Evolutionary conservation across 352 stramenopile genomes (phyloP).

Genomic region (Globisporangium spiculum): DNA sequence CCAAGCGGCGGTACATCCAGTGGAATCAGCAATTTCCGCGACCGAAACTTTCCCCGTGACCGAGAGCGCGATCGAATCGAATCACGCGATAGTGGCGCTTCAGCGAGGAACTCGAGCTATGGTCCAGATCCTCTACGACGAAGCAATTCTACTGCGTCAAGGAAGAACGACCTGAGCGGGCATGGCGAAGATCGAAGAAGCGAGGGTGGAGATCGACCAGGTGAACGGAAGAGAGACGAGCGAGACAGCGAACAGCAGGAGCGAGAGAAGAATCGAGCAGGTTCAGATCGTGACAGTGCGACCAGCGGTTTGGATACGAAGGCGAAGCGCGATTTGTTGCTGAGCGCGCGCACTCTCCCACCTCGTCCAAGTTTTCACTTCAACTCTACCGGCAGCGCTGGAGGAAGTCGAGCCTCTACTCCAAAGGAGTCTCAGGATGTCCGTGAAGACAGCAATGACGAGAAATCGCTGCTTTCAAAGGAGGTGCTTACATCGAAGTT

Average conservation of each 20-base stretch:
- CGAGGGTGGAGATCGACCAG: slow-evolving; percentile 3
- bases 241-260: slow-evolving; percentile 27
- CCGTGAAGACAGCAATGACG: slow-evolving; percentile 3
- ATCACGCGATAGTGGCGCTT: slow-evolving; percentile 26
- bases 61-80: slow-evolving; percentile 22
- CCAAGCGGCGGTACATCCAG: slow-evolving; percentile 3
- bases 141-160: slow-evolving; percentile 18
- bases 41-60: slow-evolving; percentile 33
- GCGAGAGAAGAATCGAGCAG: slow-evolving; percentile 21
- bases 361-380: slow-evolving; percentile 29
- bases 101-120: slow-evolving; percentile 16
- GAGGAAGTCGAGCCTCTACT: slow-evolving; percentile 25
- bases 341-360: slow-evolving; percentile 24
- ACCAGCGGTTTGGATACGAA: slow-evolving; percentile 17
- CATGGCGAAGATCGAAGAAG: slow-evolving; percentile 26
- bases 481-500: slow-evolving; percentile 4
- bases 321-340: slow-evolving; percentile 22
- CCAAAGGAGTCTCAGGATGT: slow-evolving; percentile 21
- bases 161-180: slow-evolving; percentile 22
- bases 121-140: slow-evolving; percentile 20
- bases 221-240: slow-evolving; percentile 13
- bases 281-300: slow-evolving; percentile 21
- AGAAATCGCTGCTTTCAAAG: slow-evolving; percentile 1
- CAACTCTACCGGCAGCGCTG: slow-evolving; percentile 13
- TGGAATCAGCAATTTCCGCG: slow-evolving; percentile 26